phyloP scores from a whole-genome alignment of 108 stramenopile genomes.

The Conticribra guillardii region DNA sequence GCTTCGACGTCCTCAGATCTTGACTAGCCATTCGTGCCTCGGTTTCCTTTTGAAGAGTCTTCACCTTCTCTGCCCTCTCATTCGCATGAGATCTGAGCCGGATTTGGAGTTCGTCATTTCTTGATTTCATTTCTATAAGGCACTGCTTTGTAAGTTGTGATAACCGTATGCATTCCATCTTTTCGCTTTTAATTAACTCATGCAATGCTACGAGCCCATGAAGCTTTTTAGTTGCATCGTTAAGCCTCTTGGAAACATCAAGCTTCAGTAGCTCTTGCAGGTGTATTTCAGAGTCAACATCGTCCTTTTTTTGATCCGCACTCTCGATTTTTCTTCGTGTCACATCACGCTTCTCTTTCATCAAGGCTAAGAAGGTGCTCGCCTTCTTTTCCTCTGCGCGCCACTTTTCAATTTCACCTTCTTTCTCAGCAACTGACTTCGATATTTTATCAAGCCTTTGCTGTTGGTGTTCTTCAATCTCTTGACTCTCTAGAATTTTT shows the following conservation, averaged over 20 bases:
- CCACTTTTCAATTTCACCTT: conserved; percentile 4
- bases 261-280: conserved; percentile 23
- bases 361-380: not conserved
- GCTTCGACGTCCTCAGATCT: conserved; percentile 10
- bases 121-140: not conserved
- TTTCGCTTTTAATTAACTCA: conserved; percentile 17
- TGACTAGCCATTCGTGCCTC: conserved; percentile 7
- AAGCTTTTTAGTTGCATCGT: conserved; percentile 6
- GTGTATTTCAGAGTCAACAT: conserved; percentile 8
- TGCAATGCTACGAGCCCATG: not conserved
- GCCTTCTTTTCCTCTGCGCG: conserved; percentile 10
- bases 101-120: conserved; percentile 1
- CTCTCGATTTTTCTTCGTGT: conserved; percentile 14
- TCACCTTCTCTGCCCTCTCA: conserved; percentile 17
- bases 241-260: conserved; percentile 15
- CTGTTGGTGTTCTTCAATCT: not conserved
- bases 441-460: not conserved
- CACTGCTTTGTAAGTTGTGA: not conserved
- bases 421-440: conserved; percentile 5
- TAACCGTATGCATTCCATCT: conserved; percentile 3
- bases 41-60: not conserved
- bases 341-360: not conserved
- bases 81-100: not conserved
- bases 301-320: conserved; percentile 3
- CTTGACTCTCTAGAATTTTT: conserved; percentile 1